Evolutionary conservation across 257 asterid species (phyloP).

Genomic region (Asclepias syriaca): DNA sequence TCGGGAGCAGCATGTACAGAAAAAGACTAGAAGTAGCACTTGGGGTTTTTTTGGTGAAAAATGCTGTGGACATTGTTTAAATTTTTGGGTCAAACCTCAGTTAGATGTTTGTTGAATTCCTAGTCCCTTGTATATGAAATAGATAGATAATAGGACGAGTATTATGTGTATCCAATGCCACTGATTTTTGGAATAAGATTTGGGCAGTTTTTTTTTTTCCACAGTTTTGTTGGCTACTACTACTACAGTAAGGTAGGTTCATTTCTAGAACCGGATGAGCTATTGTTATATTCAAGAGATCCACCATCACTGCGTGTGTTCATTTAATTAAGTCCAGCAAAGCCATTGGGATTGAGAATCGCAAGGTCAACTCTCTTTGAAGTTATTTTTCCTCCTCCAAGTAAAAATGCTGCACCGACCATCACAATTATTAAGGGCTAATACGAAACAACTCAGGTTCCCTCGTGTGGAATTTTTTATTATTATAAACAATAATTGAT

Average conservation of each 20-base stretch:
- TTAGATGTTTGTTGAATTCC: slow-evolving; percentile 14
- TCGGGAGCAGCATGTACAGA: slow-evolving; percentile 6
- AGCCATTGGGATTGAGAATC: slow-evolving; percentile 17
- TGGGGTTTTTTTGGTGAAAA: neutral
- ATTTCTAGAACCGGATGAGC: neutral
- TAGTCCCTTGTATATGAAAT: slow-evolving; percentile 10
- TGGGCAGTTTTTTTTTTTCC: neutral
- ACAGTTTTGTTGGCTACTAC: neutral
- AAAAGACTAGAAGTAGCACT: neutral
- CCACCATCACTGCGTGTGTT: too few relatives aligned
- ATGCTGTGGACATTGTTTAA: neutral
- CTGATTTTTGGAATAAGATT: slow-evolving; percentile 11
- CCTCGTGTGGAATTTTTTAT: too few relatives aligned
- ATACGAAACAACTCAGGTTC: too few relatives aligned
- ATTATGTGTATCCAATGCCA: slow-evolving; percentile 9
- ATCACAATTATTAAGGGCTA: too few relatives aligned
- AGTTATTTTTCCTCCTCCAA: neutral
- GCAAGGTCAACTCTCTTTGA: slow-evolving; percentile 16
- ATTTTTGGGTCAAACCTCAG: neutral
- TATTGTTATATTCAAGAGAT: neutral
- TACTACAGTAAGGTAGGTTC: too few relatives aligned
- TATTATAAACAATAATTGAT: too few relatives aligned
- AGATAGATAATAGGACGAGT: slow-evolving; percentile 12
- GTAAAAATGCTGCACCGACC: too few relatives aligned
- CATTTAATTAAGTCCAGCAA: neutral